Base-by-base conservation (phyloP, 2,329 filamentous ascomycete species). In the Penicillium hordei region DNA sequence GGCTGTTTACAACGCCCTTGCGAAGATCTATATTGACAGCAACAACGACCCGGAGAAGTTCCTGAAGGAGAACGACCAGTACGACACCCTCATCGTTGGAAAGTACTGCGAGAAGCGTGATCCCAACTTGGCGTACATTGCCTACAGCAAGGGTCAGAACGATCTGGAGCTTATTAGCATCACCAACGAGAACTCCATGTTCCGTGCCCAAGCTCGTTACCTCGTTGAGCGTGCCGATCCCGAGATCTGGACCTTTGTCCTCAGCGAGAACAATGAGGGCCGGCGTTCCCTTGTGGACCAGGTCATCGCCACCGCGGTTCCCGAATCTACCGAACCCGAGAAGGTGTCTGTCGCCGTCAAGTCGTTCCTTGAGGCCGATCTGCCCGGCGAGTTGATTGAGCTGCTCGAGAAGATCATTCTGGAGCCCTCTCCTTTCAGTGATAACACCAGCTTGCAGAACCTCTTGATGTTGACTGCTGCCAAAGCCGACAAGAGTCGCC, bases 161-260 rank as follows among this genome's bases (percentile, higher is more conserved):
- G 94, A 99, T 70, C 79, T 99, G 33, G 95, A 99, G 78, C 85
- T 99, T 56, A 93, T 99, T 77, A 94, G 90, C 76, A 93, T 99
- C 71, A 97, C 94, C 71, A 99, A 97, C 69, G 95, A 99, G 78
- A 99, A 99, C 79, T 88, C 91, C n/a, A 99, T 99, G 94, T 99
- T 96, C 84, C 89, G 93, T 69, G 90, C 90, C n/a, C 94, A 99
- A 77, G 93, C 93, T 58, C 89, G 94, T 38, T 99, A 99, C 76
- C 83, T 99, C 25, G 82, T 99, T 52, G 93, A 97, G 70, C 89
- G 94, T 65, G 89, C 90, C 38, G 94, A 99, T 70, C 75, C 82
- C 2, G 94, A 99, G 75, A 86, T 99, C 48, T 99, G 95, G 95
- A 83, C 84, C 52, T 99, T 97, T 72, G 94, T 97, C 15, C 83